Evolutionary conservation across 2,329 filamentous ascomycete species (phyloP).

Genomic region (Nannizziopsis arthrosporioides): DNA sequence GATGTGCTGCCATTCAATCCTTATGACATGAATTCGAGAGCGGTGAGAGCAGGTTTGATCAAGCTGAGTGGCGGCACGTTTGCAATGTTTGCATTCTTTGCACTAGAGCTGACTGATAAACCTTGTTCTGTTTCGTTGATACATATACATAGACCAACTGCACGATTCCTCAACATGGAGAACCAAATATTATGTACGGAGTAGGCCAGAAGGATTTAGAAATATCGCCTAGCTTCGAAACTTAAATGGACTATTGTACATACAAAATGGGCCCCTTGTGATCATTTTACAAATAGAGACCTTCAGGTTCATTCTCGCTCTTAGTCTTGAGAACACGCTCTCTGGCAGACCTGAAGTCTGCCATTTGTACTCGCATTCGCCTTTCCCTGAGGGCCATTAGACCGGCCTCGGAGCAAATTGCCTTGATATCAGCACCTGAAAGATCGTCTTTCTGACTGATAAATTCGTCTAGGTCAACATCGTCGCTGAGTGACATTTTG

Average conservation of each 20-base stretch:
- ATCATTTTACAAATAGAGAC: conserved; percentile 75
- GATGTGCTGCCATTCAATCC: not conserved
- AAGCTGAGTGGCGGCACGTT: conserved; percentile 3
- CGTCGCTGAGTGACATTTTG: conserved; percentile 93
- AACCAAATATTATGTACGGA: too few species aligned
- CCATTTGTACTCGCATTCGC: conserved; percentile 98
- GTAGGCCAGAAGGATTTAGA: not conserved
- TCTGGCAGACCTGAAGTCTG: conserved; percentile 83
- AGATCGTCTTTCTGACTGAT: conserved; percentile 97
- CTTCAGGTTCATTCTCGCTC: conserved; percentile 95
- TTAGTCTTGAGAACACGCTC: conserved; percentile 97
- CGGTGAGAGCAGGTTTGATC: not conserved
- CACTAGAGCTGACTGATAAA: not conserved
- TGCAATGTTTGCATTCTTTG: conserved; percentile 19
- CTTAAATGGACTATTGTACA: conserved; percentile 8
- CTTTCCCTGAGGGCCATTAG: conserved; percentile 87
- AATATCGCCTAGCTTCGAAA: conserved; percentile 5
- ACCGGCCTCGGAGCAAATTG: conserved; percentile 94
- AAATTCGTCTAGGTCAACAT: conserved; percentile 98
- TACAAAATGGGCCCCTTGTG: not conserved
- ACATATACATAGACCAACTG: too few species aligned
- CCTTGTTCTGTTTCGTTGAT: too few species aligned
- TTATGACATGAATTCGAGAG: not conserved
- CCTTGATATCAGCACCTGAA: conserved; percentile 95
- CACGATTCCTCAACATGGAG: too few species aligned